Evolutionary conservation across 1,139 yeast genomes (phyloP), one percentile per base, ranked within the genome.

Genomic region (Geotrichum reessii): DNA sequence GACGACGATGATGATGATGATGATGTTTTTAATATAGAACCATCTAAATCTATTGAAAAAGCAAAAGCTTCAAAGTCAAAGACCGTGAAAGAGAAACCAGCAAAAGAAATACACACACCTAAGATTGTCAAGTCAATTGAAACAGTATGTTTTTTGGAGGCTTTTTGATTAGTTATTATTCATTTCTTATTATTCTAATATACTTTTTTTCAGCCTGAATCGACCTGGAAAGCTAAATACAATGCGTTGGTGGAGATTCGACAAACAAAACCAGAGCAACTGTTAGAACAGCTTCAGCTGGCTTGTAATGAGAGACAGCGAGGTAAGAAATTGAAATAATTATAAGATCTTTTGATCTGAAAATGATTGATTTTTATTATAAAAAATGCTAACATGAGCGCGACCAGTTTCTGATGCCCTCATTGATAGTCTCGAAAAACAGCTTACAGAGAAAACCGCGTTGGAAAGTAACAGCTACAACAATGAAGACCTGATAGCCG

Each of bases 221-320:
- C 50, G 6, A 46, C 51, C 19, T 59, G 61, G 61, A 53, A 59
- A 44, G 28, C 54, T 7, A 56, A 51, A 31, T 59, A 59, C 50
- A 51, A 48, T 31, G 54, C 53, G 11, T 44, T 59, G 24, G 55
- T 56, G 7, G 49, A 53, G 11, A 11, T 56, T 6, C 56, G 61
- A 14, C 24, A 53, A n/a, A 59, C 61, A 24, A 27, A 55, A 27
- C 58, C 61, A 1, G 61, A 59, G 21, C 33, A 49, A 24, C 40
- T 25, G 7, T 47, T 59, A 4, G 47, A 53, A 27, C 59, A 53
- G 12, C 47, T 52, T 12, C 42, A 52, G 33, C 22, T 25, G 17
- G 55, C 58, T 1, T 53, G 24, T 50, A 47, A 46, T 3, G 53
- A 52, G 33, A 47, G 51, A 46, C 54, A 55, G 22, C 31, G 46